Evolutionary conservation across 306 rosid genomes (phyloP).

Genomic region (Quercus rubra): DNA sequence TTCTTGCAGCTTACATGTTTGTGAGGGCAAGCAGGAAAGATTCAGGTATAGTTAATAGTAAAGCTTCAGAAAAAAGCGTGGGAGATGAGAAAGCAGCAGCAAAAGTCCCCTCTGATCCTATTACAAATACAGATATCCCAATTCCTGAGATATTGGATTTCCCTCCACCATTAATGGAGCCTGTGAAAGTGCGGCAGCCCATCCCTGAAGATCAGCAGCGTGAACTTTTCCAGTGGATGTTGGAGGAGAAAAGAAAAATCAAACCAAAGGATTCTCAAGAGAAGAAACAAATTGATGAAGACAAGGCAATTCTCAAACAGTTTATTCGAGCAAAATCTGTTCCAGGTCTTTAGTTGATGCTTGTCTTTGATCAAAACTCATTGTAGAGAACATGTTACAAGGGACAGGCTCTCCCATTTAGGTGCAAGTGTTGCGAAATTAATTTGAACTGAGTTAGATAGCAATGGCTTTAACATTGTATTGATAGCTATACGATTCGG

Average conservation of each 20-base stretch:
- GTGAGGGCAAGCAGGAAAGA: slow-evolving; percentile 51
- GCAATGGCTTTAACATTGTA: not conserved
- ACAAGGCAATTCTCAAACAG: slow-evolving; percentile 52
- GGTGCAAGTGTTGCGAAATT: slow-evolving; percentile 5
- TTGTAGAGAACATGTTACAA: slow-evolving; percentile 2
- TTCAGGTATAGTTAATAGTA: slow-evolving; percentile 17
- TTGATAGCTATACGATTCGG: not conserved
- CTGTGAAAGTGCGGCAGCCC: slow-evolving; percentile 24
- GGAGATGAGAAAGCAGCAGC: slow-evolving; percentile 31
- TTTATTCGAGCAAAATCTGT: slow-evolving; percentile 40
- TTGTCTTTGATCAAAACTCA: slow-evolving; percentile 6
- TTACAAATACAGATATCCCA: slow-evolving; percentile 23
- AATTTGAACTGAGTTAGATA: slow-evolving; percentile 18
- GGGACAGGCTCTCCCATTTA: not conserved
- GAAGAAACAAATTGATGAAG: slow-evolving; percentile 54
- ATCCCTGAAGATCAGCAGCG: slow-evolving; percentile 55
- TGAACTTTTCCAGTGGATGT: slow-evolving; percentile 51
- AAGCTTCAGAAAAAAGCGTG: slow-evolving; percentile 26
- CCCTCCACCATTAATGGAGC: slow-evolving; percentile 30
- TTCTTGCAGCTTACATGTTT: slow-evolving; percentile 67
- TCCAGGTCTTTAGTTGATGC: slow-evolving; percentile 42
- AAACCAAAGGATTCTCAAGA: slow-evolving; percentile 45
- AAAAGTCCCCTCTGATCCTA: slow-evolving; percentile 40
- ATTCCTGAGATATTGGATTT: slow-evolving; percentile 27
- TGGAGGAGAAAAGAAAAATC: slow-evolving; percentile 58